These are phyloP conservation scores for Epichloe glyceriae DNA, from an alignment of 2,329 filamentous ascomycete species.

Conservation along the genomic window DNA sequence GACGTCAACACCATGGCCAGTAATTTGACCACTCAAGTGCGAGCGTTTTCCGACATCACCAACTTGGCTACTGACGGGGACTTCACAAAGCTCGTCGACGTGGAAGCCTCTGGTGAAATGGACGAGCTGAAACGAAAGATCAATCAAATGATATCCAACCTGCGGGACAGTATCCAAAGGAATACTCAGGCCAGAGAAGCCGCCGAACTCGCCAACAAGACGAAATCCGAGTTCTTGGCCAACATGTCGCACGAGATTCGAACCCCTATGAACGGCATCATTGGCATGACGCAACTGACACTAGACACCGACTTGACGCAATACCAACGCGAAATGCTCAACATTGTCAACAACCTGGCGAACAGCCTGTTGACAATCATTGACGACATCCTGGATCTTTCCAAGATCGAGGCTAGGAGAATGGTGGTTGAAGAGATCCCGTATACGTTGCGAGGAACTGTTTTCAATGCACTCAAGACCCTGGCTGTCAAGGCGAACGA, in stretches of 20 bases:
- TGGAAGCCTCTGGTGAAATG: conserved; percentile 97
- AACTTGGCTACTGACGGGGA: conserved; percentile 94
- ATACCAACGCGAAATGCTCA: conserved; percentile 95
- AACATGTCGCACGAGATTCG: conserved; percentile 99
- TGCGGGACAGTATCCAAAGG: conserved; percentile 89
- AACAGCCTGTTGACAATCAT: conserved; percentile 96
- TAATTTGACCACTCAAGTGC: conserved; percentile 79
- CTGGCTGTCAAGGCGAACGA: conserved; percentile 96
- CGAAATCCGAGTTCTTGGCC: conserved; percentile 94
- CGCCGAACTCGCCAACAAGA: conserved; percentile 92
- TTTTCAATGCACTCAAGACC: conserved; percentile 95
- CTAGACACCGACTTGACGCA: conserved; percentile 89
- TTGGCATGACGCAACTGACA: conserved; percentile 94
- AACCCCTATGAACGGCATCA: conserved; percentile 95
- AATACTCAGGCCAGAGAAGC: conserved; percentile 94
- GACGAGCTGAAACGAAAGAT: conserved; percentile 98
- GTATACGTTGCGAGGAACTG: conserved; percentile 83
- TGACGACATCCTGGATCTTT: conserved; percentile 65
- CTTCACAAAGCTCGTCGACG: conserved; percentile 92
- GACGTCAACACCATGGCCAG: conserved; percentile 89
- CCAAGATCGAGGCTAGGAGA: conserved; percentile 82
- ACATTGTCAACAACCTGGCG: conserved; percentile 91
- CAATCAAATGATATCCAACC: conserved; percentile 96
- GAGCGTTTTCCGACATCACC: conserved; percentile 97
- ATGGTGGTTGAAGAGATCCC: conserved; percentile 99